These are phyloP conservation scores for Aspergillus awamori DNA, from an alignment of 2,329 filamentous ascomycete species.

Conservation along the genomic window DNA sequence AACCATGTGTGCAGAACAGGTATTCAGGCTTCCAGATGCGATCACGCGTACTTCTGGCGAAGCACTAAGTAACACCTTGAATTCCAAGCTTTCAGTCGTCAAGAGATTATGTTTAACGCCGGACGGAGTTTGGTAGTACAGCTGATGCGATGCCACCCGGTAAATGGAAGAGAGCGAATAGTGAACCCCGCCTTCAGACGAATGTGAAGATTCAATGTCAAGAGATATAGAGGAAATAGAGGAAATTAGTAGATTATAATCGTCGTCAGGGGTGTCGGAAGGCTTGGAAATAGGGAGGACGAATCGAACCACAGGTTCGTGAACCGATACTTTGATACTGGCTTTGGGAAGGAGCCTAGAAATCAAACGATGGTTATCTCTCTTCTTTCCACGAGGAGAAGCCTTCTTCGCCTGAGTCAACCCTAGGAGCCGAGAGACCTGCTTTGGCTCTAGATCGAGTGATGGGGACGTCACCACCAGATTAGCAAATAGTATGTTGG, in stretches of 20 bases:
- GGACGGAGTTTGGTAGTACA: constrained; percentile 91
- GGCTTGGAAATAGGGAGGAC: constrained; percentile 76
- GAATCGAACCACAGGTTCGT: constrained; percentile 92
- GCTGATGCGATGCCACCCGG: constrained; percentile 78
- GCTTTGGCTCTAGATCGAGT: constrained; percentile 86
- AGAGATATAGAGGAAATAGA: constrained; percentile 91
- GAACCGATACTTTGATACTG: constrained; percentile 91
- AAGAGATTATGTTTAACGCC: constrained; percentile 84
- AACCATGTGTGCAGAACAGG: constrained; percentile 85
- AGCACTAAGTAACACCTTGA: constrained; percentile 82
- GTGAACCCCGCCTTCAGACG: constrained; percentile 76
- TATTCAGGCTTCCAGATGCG: constrained; percentile 77
- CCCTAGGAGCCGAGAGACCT: constrained; percentile 81
- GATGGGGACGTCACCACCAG: constrained; percentile 95
- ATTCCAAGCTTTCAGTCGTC: constrained; percentile 82
- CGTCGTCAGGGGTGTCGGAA: constrained; percentile 63
- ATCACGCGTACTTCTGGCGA: constrained; percentile 83
- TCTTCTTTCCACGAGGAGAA: constrained; percentile 49
- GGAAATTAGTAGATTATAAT: constrained; percentile 94
- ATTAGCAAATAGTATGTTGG: constrained; percentile 95
- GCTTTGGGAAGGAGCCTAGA: constrained; percentile 92
- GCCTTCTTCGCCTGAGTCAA: constrained; percentile 64
- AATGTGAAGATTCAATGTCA: constrained; percentile 95
- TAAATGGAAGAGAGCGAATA: constrained; percentile 84
- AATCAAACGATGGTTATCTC: constrained; percentile 66